Conservation (phyloP, 2,329 filamentous ascomycete species). For the Pseudogymnoascus sp. region DNA sequence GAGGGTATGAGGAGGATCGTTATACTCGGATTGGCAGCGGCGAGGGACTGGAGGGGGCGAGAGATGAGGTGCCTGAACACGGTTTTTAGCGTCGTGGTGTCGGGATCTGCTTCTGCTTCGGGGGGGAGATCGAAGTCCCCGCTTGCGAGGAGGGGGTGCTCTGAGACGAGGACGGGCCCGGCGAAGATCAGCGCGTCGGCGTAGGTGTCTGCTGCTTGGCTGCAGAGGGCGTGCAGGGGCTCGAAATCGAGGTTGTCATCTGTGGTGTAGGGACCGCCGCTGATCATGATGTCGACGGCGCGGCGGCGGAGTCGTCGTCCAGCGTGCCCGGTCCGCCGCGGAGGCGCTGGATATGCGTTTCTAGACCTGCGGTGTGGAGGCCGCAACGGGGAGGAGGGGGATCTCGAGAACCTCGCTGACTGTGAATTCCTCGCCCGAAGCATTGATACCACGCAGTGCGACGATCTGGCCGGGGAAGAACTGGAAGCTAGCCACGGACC, state of each 20-base stretch:
- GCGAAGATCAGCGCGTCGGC: slow-evolving; percentile 74
- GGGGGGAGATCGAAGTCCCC: slow-evolving; percentile 73
- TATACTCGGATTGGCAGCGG: slow-evolving; percentile 63
- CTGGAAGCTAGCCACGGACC: slow-evolving; percentile 61
- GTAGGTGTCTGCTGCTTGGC: slow-evolving; percentile 64
- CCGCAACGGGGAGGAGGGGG: slow-evolving; percentile 68
- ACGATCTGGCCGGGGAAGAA: slow-evolving; percentile 96
- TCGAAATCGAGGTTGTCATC: slow-evolving; percentile 91
- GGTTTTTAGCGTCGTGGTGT: slow-evolving; percentile 72
- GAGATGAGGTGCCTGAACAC: slow-evolving; percentile 79
- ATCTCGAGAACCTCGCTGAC: slow-evolving; percentile 70
- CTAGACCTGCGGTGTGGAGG: slow-evolving; percentile 60
- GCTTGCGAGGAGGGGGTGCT: slow-evolving; percentile 79
- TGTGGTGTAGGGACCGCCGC: slow-evolving; percentile 82
- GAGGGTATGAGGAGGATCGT: slow-evolving; percentile 80
- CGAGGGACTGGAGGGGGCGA: slow-evolving; percentile 64
- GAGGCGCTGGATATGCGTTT: slow-evolving; percentile 62
- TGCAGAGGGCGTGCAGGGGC: slow-evolving; percentile 74
- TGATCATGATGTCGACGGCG: slow-evolving; percentile 72
- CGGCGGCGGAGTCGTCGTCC: slow-evolving; percentile 50
- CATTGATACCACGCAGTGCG: slow-evolving; percentile 78
- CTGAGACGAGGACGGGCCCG: slow-evolving; percentile 85
- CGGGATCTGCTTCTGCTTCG: slow-evolving; percentile 60
- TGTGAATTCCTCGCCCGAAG: slow-evolving; percentile 74
- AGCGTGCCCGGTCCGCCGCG: slow-evolving; percentile 57